These are phyloP conservation scores for Microascus cirrosus DNA, from an alignment of 2,329 filamentous ascomycete genomes.

Conservation along the genomic window DNA sequence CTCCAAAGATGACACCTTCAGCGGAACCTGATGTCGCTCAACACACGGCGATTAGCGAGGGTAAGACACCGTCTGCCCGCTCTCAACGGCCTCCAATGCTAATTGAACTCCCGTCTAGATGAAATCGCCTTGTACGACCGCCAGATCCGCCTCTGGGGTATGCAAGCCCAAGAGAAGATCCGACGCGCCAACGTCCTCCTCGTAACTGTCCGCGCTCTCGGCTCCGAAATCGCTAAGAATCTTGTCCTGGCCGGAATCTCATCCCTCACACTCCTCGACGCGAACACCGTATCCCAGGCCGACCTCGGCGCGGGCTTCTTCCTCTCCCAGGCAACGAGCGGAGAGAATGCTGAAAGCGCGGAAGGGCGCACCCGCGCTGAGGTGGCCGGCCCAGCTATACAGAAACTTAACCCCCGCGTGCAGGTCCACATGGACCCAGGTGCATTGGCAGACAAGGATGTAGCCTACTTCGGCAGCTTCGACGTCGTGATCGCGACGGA, in stretches of 20 bases:
- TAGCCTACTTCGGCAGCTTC: conserved; percentile 67
- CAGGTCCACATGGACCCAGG: conserved; percentile 58
- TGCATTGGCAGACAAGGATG: conserved; percentile 55
- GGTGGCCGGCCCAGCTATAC: conserved; percentile 66
- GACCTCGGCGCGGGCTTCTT: conserved; percentile 82
- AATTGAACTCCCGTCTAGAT: conserved; percentile 38
- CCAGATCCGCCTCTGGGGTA: conserved; percentile 94
- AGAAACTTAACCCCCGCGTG: conserved; percentile 84
- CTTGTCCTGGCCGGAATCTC: conserved; percentile 88
- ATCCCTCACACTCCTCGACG: conserved; percentile 80
- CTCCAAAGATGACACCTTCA: background rate
- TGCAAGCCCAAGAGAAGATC: conserved; percentile 88
- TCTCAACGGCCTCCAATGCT: background rate
- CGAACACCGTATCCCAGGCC: conserved; percentile 60
- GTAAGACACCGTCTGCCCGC: conserved; percentile 12
- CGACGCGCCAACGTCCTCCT: conserved; percentile 83
- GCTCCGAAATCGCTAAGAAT: conserved; percentile 94
- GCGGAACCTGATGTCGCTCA: background rate
- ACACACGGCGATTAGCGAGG: conserved; percentile 18
- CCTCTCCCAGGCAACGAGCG: conserved; percentile 30
- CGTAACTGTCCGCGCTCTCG: conserved; percentile 76
- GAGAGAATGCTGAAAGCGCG: conserved; percentile 36
- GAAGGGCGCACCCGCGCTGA: conserved; percentile 77
- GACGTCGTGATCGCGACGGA: conserved; percentile 87
- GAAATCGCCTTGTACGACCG: conserved; percentile 96